Conservation (phyloP, 345 rosid species). For the Microthlaspi erraticum region DNA sequence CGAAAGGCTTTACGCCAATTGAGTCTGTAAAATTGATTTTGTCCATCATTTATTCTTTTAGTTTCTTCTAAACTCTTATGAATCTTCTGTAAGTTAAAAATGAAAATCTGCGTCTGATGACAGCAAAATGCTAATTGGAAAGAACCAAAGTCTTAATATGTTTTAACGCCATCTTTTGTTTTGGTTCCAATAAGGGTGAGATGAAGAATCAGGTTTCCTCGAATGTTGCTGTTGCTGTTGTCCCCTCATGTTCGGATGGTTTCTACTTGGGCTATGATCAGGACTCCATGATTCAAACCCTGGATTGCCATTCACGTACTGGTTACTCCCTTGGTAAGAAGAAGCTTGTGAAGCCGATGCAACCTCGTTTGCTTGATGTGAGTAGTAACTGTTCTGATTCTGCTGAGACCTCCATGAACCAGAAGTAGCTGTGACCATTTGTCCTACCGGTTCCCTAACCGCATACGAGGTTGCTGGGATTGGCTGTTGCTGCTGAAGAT, state of each 20-base stretch:
- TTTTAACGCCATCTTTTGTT: constrained; percentile 59
- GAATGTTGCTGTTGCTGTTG: constrained; percentile 40
- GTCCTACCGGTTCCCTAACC: constrained; percentile 36
- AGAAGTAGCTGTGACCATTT: constrained; percentile 24
- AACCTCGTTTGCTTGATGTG: constrained; percentile 52
- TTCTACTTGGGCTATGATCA: constrained; percentile 69
- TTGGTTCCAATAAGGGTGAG: constrained; percentile 53
- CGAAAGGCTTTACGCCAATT: not conserved
- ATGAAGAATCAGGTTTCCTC: constrained; percentile 50
- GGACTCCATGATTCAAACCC: constrained; percentile 93
- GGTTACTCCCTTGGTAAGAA: constrained; percentile 48
- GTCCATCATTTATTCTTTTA: not conserved
- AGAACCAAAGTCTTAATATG: constrained; percentile 13
- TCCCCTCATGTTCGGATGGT: constrained; percentile 46
- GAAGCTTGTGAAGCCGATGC: constrained; percentile 45
- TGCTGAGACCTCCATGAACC: constrained; percentile 60
- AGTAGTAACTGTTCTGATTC: constrained; percentile 48
- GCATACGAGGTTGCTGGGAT: constrained; percentile 29
- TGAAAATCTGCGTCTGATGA: not conserved
- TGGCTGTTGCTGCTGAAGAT: constrained; percentile 38
- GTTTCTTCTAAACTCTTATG: constrained; percentile 4
- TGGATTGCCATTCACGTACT: constrained; percentile 49
- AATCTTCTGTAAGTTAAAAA: constrained; percentile 16
- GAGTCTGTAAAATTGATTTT: not conserved
- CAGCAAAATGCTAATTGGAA: not conserved